These are phyloP conservation scores for Azolla pinnata DNA, from an alignment of 75 land plant species.

Conservation along the genomic window DNA sequence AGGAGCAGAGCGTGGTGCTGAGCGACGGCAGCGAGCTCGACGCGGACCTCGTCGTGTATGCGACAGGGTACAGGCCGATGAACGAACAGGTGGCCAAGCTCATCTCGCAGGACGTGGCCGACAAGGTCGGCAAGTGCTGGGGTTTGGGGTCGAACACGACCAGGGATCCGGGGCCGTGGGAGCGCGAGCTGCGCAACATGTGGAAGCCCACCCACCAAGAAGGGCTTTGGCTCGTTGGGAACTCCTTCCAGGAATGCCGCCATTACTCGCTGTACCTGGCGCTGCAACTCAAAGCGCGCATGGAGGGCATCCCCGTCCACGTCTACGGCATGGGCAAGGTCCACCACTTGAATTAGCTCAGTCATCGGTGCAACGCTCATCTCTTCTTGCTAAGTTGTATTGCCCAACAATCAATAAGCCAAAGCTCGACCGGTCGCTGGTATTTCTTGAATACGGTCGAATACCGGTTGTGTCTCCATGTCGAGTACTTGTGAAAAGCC, in stretches of 20 bases:
- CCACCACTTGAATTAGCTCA: no score
- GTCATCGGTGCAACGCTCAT: no score
- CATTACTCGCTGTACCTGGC: conserved; percentile 10
- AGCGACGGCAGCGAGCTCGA: conserved; percentile 7
- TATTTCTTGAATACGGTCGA: no score
- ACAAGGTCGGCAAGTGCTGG: conserved; percentile 19
- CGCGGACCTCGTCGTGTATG: conserved; percentile 10
- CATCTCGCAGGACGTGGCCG: conserved; percentile 18
- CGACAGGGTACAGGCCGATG: conserved; percentile 10
- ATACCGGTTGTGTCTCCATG: no score
- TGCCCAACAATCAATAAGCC: no score
- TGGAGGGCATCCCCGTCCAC: conserved; percentile 10
- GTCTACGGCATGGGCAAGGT: conserved; percentile 8
- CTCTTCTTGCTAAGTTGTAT: no score
- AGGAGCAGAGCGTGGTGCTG: conserved; percentile 2
- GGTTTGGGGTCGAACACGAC: conserved; percentile 13
- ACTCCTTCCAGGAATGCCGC: conserved; percentile 9
- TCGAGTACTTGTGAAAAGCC: no score
- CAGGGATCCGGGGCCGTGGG: conserved; percentile 18
- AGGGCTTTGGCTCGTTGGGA: conserved; percentile 8
- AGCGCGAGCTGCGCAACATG: conserved; percentile 5
- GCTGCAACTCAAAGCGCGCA: conserved; percentile 14
- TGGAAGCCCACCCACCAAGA: conserved; percentile 11
- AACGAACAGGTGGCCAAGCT: conserved; percentile 9
- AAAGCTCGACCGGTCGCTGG: no score